phyloP scores from a whole-genome alignment of 2,329 filamentous ascomycete genomes.

The Aspergillus viridinutans region DNA sequence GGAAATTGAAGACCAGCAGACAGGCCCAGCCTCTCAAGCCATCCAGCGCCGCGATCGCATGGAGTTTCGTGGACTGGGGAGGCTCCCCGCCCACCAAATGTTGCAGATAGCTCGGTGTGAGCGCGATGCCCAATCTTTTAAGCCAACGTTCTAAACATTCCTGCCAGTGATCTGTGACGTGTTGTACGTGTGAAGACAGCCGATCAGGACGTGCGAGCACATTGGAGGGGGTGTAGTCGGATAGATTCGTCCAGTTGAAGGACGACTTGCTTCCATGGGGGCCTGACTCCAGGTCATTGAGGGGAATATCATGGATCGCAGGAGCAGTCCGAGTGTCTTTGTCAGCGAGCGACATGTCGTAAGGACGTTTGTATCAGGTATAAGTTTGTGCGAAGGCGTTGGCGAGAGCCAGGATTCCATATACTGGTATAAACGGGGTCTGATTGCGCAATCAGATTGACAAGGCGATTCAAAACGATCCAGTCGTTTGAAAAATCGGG shows the following conservation, averaged over 20 bases:
- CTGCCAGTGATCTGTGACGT: slow-evolving; percentile 23
- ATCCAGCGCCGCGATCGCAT: slow-evolving; percentile 40
- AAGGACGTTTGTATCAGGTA: neutral
- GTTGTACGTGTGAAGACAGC: slow-evolving; percentile 14
- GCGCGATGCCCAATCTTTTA: slow-evolving; percentile 24
- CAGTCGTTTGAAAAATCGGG: neutral
- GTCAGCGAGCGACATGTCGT: slow-evolving; percentile 13
- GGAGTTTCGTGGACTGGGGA: slow-evolving; percentile 25
- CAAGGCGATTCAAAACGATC: neutral
- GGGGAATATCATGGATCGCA: slow-evolving; percentile 23
- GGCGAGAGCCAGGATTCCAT: neutral
- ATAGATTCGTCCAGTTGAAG: slow-evolving; percentile 20
- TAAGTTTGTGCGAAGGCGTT: neutral
- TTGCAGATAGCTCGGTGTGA: slow-evolving; percentile 37
- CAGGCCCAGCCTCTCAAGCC: slow-evolving; percentile 43
- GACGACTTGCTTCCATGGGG: slow-evolving; percentile 1
- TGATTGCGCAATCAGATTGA: neutral
- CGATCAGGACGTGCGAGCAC: slow-evolving; percentile 14
- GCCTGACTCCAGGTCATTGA: slow-evolving; percentile 27
- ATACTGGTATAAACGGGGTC: neutral
- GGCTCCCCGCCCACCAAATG: slow-evolving; percentile 28
- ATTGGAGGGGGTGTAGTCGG: slow-evolving; percentile 22
- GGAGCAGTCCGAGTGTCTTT: slow-evolving; percentile 16
- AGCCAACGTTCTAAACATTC: slow-evolving; percentile 19
- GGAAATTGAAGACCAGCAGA: slow-evolving; percentile 45